Percentiles rank a stretch among this genome's conserved stretches.
phyloP scores from a whole-genome alignment of 2,329 filamentous ascomycete species.

The Neonectria sp. region DNA sequence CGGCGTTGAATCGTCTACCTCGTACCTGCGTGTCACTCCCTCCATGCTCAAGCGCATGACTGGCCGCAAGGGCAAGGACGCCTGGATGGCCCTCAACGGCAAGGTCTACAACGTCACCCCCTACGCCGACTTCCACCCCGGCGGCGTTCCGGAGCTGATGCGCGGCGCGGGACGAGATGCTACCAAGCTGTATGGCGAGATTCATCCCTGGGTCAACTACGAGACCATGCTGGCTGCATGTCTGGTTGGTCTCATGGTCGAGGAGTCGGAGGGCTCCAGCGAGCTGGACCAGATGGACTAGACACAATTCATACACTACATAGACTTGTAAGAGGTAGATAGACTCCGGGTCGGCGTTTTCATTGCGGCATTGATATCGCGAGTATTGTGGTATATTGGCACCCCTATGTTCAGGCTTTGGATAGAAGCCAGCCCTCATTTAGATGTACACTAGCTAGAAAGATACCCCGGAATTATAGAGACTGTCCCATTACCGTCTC shows the following conservation, averaged over 20 bases:
- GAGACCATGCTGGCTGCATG: conserved; percentile 78
- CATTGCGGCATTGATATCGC: not conserved
- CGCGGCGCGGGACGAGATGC: conserved; percentile 74
- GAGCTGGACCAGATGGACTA: conserved; percentile 76
- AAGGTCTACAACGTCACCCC: conserved; percentile 96
- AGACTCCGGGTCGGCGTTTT: conserved; percentile 21
- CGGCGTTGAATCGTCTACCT: conserved; percentile 66
- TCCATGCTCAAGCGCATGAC: conserved; percentile 84
- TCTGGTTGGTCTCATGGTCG: conserved; percentile 74
- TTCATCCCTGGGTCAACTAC: conserved; percentile 81
- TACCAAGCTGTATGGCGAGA: conserved; percentile 74
- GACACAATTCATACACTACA: conserved; percentile 13
- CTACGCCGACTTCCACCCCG: conserved; percentile 92
- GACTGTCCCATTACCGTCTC: conserved; percentile 54
- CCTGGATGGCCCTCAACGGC: conserved; percentile 91
- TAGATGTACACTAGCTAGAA: conserved; percentile 48
- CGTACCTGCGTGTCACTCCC: conserved; percentile 83
- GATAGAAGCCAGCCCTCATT: conserved; percentile 13
- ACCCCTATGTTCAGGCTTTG: not conserved
- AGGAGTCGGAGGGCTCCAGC: conserved; percentile 63
- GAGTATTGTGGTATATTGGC: conserved; percentile 4
- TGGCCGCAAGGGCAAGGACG: conserved; percentile 86
- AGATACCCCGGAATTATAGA: conserved; percentile 50
- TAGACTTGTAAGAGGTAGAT: conserved; percentile 4
- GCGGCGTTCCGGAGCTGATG: conserved; percentile 82